Conservation (phyloP, 805 yeast genomes). For the Starmerella bacillaris region DNA sequence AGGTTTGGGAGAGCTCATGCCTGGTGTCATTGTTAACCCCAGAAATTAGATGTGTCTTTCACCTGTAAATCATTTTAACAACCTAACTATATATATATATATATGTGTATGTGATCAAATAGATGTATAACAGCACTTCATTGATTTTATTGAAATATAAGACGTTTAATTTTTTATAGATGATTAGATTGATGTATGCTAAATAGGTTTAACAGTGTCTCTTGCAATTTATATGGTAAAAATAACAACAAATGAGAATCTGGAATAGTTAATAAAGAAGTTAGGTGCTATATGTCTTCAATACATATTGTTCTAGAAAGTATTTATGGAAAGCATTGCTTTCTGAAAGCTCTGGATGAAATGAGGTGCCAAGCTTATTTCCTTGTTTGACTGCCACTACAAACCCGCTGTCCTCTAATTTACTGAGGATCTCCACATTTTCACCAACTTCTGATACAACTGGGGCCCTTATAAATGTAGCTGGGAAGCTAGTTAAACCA, state of each 20-base stretch:
- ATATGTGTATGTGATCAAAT: too few species aligned
- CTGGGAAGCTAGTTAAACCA: conserved; percentile 21
- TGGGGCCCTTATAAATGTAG: conserved; percentile 61
- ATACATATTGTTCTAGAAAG: conserved; percentile 24
- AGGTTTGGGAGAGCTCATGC: conserved; percentile 60
- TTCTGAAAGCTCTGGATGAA: conserved; percentile 56
- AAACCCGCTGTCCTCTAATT: conserved; percentile 20
- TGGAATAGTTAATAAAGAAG: not conserved
- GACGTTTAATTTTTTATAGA: too few species aligned
- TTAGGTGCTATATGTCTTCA: too few species aligned
- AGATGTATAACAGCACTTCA: too few species aligned
- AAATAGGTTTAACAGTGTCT: not conserved
- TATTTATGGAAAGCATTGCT: conserved; percentile 51
- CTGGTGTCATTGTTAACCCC: conserved; percentile 39
- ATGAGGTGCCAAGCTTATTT: conserved; percentile 49
- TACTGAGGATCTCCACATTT: conserved; percentile 18
- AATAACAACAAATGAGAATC: too few species aligned
- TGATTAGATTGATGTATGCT: not conserved
- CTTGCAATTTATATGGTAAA: too few species aligned
- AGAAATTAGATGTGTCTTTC: too few species aligned
- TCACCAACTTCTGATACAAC: conserved; percentile 28
- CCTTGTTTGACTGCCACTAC: conserved; percentile 64
- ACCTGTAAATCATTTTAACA: too few species aligned
- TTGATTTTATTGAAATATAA: too few species aligned
- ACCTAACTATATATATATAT: too few species aligned